Percentiles rank a stretch among this genome's conserved stretches.
phyloP scores from a whole-genome alignment of 495 filamentous ascomycete genomes.

The Aspergillus carlsbadensis region DNA sequence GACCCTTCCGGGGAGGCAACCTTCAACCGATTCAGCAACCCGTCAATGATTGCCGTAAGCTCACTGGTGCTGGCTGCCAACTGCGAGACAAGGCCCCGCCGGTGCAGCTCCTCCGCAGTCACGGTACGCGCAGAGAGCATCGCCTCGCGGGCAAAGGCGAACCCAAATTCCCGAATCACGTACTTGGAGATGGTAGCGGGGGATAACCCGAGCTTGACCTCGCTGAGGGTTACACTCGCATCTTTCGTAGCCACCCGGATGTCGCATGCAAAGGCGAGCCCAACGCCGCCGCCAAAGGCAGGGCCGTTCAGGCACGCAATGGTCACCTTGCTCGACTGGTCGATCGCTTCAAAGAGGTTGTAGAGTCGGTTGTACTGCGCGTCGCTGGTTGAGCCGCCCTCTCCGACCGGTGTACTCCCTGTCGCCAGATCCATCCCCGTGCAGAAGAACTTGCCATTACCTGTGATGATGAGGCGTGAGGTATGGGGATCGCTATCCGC shows the following conservation, averaged over 20 bases:
- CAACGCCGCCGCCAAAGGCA: slow-evolving; percentile 40
- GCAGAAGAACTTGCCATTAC: slow-evolving; percentile 39
- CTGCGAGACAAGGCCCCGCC: slow-evolving; percentile 19
- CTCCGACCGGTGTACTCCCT: slow-evolving; percentile 18
- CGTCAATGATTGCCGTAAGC: slow-evolving; percentile 7
- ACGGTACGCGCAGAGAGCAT: slow-evolving; percentile 33
- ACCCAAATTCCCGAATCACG: slow-evolving; percentile 30
- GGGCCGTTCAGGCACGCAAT: slow-evolving; percentile 38
- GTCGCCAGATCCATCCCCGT: slow-evolving; percentile 40
- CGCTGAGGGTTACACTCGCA: slow-evolving; percentile 31
- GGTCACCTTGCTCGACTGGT: slow-evolving; percentile 34
- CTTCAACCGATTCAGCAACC: background rate
- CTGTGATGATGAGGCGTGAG: slow-evolving; percentile 33
- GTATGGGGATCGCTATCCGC: slow-evolving; percentile 21
- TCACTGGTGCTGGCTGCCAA: slow-evolving; percentile 10
- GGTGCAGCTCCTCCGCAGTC: slow-evolving; percentile 21
- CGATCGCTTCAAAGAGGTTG: slow-evolving; percentile 29
- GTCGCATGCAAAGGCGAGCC: slow-evolving; percentile 38
- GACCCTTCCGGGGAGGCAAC: slow-evolving; percentile 20
- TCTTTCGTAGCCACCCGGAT: slow-evolving; percentile 22
- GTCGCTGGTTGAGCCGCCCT: slow-evolving; percentile 14
- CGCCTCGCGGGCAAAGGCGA: slow-evolving; percentile 27
- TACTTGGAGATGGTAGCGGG: slow-evolving; percentile 36
- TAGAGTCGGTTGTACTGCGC: slow-evolving; percentile 24
- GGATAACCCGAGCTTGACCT: slow-evolving; percentile 33